A percentile compares a stretch with the other conserved stretches of the same genome.
phyloP scores from a whole-genome alignment of 2,329 filamentous ascomycete genomes.

The Colletotrichum horii region DNA sequence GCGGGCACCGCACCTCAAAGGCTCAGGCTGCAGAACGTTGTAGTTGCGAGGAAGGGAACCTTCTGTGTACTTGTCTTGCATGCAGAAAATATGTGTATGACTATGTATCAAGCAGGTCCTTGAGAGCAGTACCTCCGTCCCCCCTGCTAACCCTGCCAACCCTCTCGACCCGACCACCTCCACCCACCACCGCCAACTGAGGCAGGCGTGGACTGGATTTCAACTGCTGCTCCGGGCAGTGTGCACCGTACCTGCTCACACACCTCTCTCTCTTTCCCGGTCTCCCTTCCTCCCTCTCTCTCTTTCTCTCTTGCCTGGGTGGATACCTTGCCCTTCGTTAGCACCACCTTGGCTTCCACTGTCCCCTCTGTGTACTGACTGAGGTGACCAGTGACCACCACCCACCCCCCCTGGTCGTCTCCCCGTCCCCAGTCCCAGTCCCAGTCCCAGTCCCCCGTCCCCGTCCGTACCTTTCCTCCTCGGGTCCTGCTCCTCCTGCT shows the following conservation, averaged over 20 bases:
- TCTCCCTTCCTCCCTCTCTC: not conserved
- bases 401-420: not conserved
- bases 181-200: not conserved
- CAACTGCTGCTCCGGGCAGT: not conserved
- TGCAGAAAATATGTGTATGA: no score
- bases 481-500: not conserved
- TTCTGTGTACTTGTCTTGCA: not conserved
- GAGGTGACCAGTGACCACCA: not conserved
- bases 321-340: not conserved
- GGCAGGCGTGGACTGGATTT: not conserved
- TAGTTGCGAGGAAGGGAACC: not conserved
- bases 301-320: not conserved
- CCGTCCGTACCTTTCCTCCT: not conserved
- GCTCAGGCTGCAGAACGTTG: not conserved
- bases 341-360: not conserved
- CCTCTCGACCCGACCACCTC: not conserved
- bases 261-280: not conserved
- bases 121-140: not conserved
- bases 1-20: not conserved
- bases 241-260: not conserved
- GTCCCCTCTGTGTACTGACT: not conserved
- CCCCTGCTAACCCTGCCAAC: not conserved
- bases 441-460: not conserved
- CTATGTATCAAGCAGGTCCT: no score
- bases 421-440: not conserved